Evolutionary conservation across 768 basidiomycete genomes (phyloP).

Genomic region (Lentinula aciculospora): DNA sequence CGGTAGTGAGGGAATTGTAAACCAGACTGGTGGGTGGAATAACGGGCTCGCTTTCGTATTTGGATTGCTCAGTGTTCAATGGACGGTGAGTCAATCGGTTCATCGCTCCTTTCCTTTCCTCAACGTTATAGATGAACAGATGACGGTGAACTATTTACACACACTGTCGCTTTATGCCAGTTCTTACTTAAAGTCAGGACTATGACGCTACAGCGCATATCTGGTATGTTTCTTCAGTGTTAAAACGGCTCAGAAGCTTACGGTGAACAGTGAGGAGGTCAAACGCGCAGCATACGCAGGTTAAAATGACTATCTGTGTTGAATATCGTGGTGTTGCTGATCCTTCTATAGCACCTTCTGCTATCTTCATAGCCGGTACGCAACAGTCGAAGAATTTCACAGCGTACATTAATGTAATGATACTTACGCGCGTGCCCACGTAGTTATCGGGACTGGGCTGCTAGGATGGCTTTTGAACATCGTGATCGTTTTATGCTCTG

Average conservation of each 20-base stretch:
- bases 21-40: slow-evolving; percentile 77
- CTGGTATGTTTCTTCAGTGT: slow-evolving; percentile 42
- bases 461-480: slow-evolving; percentile 88
- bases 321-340: not conserved
- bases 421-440: not conserved
- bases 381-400: not conserved
- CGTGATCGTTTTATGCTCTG: slow-evolving; percentile 79
- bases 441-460: slow-evolving; percentile 69
- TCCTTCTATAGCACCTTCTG: slow-evolving; percentile 38
- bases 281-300: slow-evolving; percentile 75
- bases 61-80: slow-evolving; percentile 81
- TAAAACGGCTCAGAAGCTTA: slow-evolving; percentile 3
- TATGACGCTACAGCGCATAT: slow-evolving; percentile 82
- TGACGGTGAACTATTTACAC: slow-evolving; percentile 40
- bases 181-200: slow-evolving; percentile 34
- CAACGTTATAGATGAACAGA: slow-evolving; percentile 25
- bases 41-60: slow-evolving; percentile 80
- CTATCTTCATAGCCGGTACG: slow-evolving; percentile 56
- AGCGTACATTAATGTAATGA: not conserved
- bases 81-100: slow-evolving; percentile 51
- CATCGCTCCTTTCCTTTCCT: slow-evolving; percentile 7
- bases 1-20: slow-evolving; percentile 64
- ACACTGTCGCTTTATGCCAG: too few relatives aligned
- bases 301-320: slow-evolving; percentile 23
- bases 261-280: slow-evolving; percentile 62